Percentiles rank a stretch among this genome's conserved stretches.
Evolutionary conservation across 208 protist species (phyloP).

Genomic region (Leishmania tarentolae): DNA sequence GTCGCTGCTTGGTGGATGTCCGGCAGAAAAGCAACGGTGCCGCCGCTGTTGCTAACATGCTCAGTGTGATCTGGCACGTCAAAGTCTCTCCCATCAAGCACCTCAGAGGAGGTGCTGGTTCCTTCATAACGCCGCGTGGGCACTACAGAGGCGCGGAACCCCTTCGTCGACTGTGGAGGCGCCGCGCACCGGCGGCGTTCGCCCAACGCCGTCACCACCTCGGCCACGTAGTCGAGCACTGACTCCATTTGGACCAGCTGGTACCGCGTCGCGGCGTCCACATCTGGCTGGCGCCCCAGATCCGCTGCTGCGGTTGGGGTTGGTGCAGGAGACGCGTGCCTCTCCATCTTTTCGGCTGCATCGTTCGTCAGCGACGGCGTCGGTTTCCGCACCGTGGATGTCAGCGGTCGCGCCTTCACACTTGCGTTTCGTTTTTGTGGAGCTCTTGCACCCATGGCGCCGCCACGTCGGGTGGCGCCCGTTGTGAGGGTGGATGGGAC

Average conservation of each 20-base stretch:
- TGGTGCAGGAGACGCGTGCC: neutral
- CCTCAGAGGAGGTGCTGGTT: neutral
- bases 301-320: neutral
- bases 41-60: neutral
- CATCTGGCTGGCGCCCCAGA: neutral
- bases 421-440: neutral
- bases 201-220: slow-evolving; percentile 42
- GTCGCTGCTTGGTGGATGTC: slow-evolving; percentile 45
- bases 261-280: slow-evolving; percentile 5
- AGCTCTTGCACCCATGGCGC: neutral
- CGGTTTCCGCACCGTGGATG: neutral
- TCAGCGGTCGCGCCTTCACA: slow-evolving; percentile 3
- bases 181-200: slow-evolving; percentile 49
- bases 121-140: slow-evolving; percentile 27
- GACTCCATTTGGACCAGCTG: slow-evolving; percentile 58
- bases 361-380: neutral
- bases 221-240: slow-evolving; percentile 65
- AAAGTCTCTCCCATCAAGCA: neutral
- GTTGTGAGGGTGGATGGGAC: neutral
- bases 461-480: neutral
- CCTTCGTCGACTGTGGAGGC: slow-evolving; percentile 48
- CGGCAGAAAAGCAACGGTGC: slow-evolving; percentile 44
- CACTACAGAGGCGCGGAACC: slow-evolving; percentile 52
- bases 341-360: neutral
- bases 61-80: neutral